Base-by-base conservation (phyloP, 208 protist genomes). In the Wallacemonas sp. region DNA sequence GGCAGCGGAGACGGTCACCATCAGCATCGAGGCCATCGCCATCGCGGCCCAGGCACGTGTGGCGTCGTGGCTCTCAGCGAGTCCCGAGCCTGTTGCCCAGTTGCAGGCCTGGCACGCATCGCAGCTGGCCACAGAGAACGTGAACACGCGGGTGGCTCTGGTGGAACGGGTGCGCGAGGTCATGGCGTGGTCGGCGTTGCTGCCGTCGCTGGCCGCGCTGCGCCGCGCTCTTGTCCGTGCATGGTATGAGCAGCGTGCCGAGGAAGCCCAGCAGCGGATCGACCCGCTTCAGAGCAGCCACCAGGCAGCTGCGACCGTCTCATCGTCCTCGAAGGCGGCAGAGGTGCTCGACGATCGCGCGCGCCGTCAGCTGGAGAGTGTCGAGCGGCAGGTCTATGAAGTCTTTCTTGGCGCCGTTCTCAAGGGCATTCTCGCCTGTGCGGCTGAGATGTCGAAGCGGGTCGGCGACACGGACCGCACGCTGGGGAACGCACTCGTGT, bases 241-340 rank as follows among this genome's bases (percentile, higher is more conserved):
- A 19, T 80, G 69, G 73, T 64, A 70, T 38, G 78, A 83, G 65
- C 70, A 70, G 17, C 68, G 52, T 9, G 74, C 63, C 6, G 78
- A 79, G 44, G 52, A 80, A 46, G 69, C 65, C 16, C 61, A 72
- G 54, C 60, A 52, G 16, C 60, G 62, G 32, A 61, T 36, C 1
- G 69, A 48, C 39, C 57, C 41, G 4, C 36, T 63, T 3, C 36
- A 16, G 11, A 63, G 34, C 57, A 16, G 4, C 36, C 38, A 19
- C 4, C n/a, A 9, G 21, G n/a, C 47, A 6, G 5, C 47, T 5
- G 26, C 47, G 12, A 0, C 24, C 43, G 17, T 17, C 17, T 23
- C 43, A 23, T 23, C 43, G 19, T 23, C 44, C 12, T 11, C 44
- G 17, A 23, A 6, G 19, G 21, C 48, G 48, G 60, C 26, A 6